Conservation (phyloP, 1,284 basidiomycete species). For the Malassezia japonica region DNA sequence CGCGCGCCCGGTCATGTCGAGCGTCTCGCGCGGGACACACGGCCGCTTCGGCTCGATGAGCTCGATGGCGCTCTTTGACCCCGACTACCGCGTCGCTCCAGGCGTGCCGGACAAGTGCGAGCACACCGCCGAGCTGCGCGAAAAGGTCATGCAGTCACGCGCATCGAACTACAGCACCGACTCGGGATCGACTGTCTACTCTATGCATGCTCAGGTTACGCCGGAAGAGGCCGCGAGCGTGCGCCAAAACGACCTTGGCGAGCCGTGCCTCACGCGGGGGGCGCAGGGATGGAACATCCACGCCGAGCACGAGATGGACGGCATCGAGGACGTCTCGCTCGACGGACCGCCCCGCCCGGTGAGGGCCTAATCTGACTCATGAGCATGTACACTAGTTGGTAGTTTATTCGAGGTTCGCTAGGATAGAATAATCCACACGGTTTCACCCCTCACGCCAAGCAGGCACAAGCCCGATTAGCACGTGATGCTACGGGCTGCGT, state of each 20-base stretch:
- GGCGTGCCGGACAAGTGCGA: neutral
- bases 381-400: too few species aligned
- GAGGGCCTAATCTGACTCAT: too few species aligned
- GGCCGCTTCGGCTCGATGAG: neutral
- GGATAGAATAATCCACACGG: too few species aligned
- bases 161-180: neutral
- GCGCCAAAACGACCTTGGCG: conserved; percentile 6
- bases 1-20: conserved; percentile 5
- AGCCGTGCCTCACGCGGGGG: conserved; percentile 12
- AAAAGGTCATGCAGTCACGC: neutral
- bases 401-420: neutral
- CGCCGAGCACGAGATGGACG: neutral
- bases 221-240: neutral
- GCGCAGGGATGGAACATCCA: conserved; percentile 8
- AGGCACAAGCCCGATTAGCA: neutral
- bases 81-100: neutral
- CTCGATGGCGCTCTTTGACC: neutral
- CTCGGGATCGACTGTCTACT: conserved; percentile 3
- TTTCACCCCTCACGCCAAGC: too few species aligned
- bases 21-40: conserved; percentile 4
- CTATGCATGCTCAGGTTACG: conserved; percentile 1
- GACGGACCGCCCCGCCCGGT: neutral
- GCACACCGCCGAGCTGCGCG: neutral
- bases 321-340: neutral
- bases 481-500: neutral